Percentiles rank a stretch among this genome's conserved stretches.
Evolutionary conservation across 768 basidiomycete species (phyloP).

Genomic region (Leccinum pellstonianum): DNA sequence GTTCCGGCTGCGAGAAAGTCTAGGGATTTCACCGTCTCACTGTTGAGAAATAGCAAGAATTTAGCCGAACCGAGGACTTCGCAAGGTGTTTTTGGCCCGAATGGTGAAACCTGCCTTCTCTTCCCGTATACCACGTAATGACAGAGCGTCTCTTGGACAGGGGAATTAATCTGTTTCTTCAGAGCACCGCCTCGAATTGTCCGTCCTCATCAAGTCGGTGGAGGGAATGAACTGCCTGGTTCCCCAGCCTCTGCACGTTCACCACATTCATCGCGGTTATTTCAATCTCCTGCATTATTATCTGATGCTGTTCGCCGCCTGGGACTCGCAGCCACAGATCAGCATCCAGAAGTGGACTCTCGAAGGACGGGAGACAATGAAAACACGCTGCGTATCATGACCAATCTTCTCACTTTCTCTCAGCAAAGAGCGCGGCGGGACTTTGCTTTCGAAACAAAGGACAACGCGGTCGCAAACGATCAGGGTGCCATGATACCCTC

Average conservation of each 20-base stretch:
- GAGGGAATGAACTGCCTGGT: slow-evolving; percentile 44
- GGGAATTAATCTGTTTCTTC: slow-evolving; percentile 86
- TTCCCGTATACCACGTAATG: background rate
- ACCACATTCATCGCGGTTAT: slow-evolving; percentile 32
- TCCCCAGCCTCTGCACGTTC: slow-evolving; percentile 39
- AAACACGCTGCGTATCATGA: slow-evolving; percentile 74
- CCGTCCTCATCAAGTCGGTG: slow-evolving; percentile 42
- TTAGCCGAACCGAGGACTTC: slow-evolving; percentile 82
- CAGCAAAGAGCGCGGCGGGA: slow-evolving; percentile 41
- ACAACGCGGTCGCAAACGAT: slow-evolving; percentile 26
- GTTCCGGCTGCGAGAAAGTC: slow-evolving; percentile 36
- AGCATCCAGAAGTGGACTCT: slow-evolving; percentile 39
- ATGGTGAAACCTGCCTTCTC: slow-evolving; percentile 50
- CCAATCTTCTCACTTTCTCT: slow-evolving; percentile 65
- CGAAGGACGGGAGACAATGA: slow-evolving; percentile 50
- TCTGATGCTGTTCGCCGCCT: slow-evolving; percentile 74
- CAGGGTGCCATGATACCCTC: slow-evolving; percentile 31
- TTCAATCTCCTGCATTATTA: slow-evolving; percentile 65
- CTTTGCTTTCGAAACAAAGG: slow-evolving; percentile 41
- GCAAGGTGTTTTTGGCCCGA: slow-evolving; percentile 86
- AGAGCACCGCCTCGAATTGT: slow-evolving; percentile 71
- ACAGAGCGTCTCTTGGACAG: slow-evolving; percentile 38
- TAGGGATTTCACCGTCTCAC: slow-evolving; percentile 51
- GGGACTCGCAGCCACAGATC: slow-evolving; percentile 59
- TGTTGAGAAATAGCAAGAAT: slow-evolving; percentile 69